These are phyloP conservation scores for Mentha longifolia DNA, from an alignment of 257 asterid genomes.

Conservation along the genomic window DNA sequence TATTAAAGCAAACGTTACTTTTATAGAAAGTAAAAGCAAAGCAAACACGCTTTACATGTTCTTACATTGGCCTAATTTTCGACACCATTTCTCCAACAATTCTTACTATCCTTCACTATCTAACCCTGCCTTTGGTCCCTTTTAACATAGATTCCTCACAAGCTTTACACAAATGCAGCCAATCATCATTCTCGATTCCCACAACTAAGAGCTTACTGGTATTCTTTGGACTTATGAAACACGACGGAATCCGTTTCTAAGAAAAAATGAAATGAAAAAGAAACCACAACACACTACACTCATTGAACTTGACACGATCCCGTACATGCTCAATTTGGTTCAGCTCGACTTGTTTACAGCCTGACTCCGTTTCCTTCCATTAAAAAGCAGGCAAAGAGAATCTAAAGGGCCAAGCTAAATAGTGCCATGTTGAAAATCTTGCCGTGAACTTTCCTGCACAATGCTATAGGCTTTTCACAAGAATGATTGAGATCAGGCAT, in stretches of 20 bases:
- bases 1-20: background rate
- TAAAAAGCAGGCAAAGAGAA: constrained; percentile 25
- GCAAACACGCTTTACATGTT: background rate
- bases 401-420: constrained; percentile 32
- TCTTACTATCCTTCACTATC: constrained; percentile 4
- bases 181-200: constrained; percentile 37
- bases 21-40: background rate
- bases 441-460: background rate
- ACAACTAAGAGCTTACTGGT: constrained; percentile 15
- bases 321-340: background rate
- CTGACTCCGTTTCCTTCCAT: background rate
- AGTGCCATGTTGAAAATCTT: constrained; percentile 16
- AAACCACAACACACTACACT: background rate
- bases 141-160: background rate
- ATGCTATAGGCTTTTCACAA: too few species aligned
- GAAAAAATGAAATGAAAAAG: background rate
- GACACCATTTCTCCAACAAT: constrained; percentile 19
- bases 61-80: background rate
- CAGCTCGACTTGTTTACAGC: background rate
- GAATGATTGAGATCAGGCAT: too few species aligned
- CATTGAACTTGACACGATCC: too few species aligned
- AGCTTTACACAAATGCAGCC: constrained; percentile 7
- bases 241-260: constrained; percentile 37
- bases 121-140: too few species aligned
- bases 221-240: constrained; percentile 31